These are phyloP conservation scores for Fusarium bulbicola DNA, from an alignment of 2,329 filamentous ascomycete species.

Conservation along the genomic window DNA sequence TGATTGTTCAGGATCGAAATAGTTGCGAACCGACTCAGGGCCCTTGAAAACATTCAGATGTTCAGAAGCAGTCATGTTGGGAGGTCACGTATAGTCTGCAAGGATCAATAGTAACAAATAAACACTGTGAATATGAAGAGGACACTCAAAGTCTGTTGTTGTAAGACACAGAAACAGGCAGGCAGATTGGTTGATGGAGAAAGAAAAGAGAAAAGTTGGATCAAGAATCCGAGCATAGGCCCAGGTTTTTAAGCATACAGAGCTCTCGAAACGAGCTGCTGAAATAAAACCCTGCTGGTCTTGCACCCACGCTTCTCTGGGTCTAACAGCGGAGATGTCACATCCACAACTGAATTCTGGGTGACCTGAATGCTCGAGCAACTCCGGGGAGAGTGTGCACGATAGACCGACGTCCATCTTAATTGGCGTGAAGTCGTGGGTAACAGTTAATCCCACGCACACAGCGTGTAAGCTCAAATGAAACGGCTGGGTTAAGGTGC, in stretches of 20 bases:
- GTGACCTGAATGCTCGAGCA: background rate
- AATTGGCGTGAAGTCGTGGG: slow-evolving; percentile 18
- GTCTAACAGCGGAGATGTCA: slow-evolving; percentile 26
- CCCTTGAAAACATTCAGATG: slow-evolving; percentile 64
- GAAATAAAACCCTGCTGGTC: slow-evolving; percentile 9
- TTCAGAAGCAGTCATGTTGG: slow-evolving; percentile 39
- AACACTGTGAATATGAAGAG: background rate
- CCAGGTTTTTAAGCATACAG: slow-evolving; percentile 17
- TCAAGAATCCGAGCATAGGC: background rate
- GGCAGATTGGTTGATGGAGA: background rate
- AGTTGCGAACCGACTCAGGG: slow-evolving; percentile 63
- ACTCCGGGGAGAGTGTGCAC: background rate
- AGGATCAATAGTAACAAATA: background rate
- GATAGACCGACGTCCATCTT: slow-evolving; percentile 4
- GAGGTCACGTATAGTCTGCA: slow-evolving; percentile 13
- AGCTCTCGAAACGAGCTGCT: slow-evolving; percentile 5
- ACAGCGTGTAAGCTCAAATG: slow-evolving; percentile 15
- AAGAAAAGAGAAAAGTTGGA: background rate
- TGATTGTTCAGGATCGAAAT: slow-evolving; percentile 65
- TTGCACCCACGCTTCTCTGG: slow-evolving; percentile 30
- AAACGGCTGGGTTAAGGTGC: background rate
- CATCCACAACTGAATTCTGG: slow-evolving; percentile 14
- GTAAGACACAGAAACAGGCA: background rate
- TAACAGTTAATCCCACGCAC: slow-evolving; percentile 10
- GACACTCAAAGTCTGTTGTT: background rate